A percentile compares a stretch with the other conserved stretches of the same genome.
Conservation (phyloP, 129 eudicot species). For the Centella asiatica region DNA sequence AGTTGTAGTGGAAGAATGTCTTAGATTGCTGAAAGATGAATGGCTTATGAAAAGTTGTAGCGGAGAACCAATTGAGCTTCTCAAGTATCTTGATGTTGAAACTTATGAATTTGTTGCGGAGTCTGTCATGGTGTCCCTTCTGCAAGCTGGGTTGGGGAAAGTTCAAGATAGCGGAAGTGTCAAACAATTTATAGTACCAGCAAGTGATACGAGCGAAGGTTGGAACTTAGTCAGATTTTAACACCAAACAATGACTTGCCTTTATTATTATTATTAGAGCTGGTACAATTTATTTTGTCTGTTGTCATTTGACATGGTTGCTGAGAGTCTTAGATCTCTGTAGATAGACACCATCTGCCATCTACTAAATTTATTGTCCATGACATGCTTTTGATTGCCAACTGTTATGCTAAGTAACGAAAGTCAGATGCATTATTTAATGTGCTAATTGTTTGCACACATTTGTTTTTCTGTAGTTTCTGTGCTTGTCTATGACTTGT, state of each 20-base stretch:
- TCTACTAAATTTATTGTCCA: no score
- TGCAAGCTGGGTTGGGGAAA: conserved; percentile 52
- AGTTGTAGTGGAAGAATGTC: conserved; percentile 71
- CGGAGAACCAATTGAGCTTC: conserved; percentile 73
- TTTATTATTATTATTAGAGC: no score
- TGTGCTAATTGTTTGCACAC: neutral
- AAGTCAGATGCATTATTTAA: neutral
- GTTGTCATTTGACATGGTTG: no score
- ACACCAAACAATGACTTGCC: no score
- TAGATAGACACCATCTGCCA: no score
- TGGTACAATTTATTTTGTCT: no score
- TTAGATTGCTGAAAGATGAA: conserved; percentile 73
- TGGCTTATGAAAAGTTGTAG: conserved; percentile 91
- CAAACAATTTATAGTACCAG: conserved; percentile 33
- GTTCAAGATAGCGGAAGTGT: conserved; percentile 57
- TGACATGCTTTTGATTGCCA: no score
- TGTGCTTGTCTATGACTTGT: neutral
- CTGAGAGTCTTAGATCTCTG: no score
- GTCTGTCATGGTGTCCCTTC: conserved; percentile 70
- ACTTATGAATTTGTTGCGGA: conserved; percentile 86
- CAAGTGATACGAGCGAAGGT: conserved; percentile 52
- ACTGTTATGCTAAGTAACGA: no score
- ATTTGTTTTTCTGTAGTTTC: no score
- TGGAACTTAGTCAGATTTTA: conserved; percentile 10
- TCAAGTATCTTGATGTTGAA: conserved; percentile 91